Conservation (phyloP, 345 rosid genomes). For the Ceriops decandra region DNA sequence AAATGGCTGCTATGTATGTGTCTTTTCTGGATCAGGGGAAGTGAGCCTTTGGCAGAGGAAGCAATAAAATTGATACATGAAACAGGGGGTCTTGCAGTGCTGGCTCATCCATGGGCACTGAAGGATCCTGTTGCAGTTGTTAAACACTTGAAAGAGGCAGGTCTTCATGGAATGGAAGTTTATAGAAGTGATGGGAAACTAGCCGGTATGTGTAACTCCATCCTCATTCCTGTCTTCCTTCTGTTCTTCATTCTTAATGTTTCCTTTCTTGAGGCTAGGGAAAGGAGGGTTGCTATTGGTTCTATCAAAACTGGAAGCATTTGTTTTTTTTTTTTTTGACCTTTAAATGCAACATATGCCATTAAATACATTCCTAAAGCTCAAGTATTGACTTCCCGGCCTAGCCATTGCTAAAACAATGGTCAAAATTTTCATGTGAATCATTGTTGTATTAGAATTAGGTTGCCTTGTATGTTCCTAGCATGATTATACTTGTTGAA, state of each 20-base stretch:
- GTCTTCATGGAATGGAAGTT: conserved; percentile 91
- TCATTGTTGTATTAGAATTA: background rate
- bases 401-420: background rate
- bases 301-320: background rate
- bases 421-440: background rate
- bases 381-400: no score
- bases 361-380: no score
- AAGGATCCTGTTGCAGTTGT: conserved; percentile 64
- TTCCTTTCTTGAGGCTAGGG: background rate
- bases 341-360: no score
- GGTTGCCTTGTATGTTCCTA: background rate
- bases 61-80: conserved; percentile 60
- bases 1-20: background rate
- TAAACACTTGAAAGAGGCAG: conserved; percentile 64
- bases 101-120: conserved; percentile 98
- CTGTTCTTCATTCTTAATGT: background rate
- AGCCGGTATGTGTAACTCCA: conserved; percentile 42
- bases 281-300: background rate
- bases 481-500: background rate
- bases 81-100: conserved; percentile 91
- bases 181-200: conserved; percentile 81
- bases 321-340: no score
- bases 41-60: conserved; percentile 77
- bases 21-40: conserved; percentile 53
- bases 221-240: background rate